phyloP scores from a whole-genome alignment of 768 basidiomycete genomes.

The Naganishia onofrii region DNA sequence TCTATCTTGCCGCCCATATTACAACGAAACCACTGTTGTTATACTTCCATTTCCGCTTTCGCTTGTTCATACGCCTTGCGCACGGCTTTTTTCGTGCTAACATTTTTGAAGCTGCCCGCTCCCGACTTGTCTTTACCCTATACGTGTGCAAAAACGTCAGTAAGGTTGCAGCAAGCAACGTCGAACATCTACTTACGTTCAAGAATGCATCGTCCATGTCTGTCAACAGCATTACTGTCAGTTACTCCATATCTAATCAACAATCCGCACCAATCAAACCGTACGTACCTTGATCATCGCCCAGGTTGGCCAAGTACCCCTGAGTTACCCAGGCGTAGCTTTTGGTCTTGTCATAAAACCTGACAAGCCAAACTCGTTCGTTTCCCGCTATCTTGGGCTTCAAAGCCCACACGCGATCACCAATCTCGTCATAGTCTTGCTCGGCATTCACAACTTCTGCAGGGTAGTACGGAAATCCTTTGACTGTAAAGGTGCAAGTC shows the following conservation, averaged over 20 bases:
- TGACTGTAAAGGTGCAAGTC: conserved; percentile 24
- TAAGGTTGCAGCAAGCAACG: background rate
- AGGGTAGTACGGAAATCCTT: conserved; percentile 82
- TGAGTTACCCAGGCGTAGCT: conserved; percentile 67
- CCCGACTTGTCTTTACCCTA: conserved; percentile 55
- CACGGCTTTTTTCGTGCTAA: conserved; percentile 59
- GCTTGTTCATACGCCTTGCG: conserved; percentile 58
- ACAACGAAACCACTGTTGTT: conserved; percentile 4
- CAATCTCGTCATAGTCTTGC: conserved; percentile 62
- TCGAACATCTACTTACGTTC: conserved; percentile 47
- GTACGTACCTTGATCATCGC: conserved; percentile 66
- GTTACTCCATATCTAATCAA: background rate
- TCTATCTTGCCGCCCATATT: background rate
- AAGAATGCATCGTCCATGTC: conserved; percentile 68
- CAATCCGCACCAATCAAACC: background rate
- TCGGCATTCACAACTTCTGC: conserved; percentile 65
- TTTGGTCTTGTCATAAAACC: conserved; percentile 68
- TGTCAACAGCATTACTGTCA: conserved; percentile 42
- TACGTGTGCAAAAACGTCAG: conserved; percentile 8
- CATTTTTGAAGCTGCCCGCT: conserved; percentile 60
- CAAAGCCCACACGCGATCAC: conserved; percentile 47
- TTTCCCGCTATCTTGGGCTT: conserved; percentile 52
- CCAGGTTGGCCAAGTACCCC: conserved; percentile 64
- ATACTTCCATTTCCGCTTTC: conserved; percentile 15
- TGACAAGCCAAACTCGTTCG: conserved; percentile 63